Base-by-base conservation (phyloP, 371 early-diverging fungal species). In the Conidiobolus coronatus region DNA sequence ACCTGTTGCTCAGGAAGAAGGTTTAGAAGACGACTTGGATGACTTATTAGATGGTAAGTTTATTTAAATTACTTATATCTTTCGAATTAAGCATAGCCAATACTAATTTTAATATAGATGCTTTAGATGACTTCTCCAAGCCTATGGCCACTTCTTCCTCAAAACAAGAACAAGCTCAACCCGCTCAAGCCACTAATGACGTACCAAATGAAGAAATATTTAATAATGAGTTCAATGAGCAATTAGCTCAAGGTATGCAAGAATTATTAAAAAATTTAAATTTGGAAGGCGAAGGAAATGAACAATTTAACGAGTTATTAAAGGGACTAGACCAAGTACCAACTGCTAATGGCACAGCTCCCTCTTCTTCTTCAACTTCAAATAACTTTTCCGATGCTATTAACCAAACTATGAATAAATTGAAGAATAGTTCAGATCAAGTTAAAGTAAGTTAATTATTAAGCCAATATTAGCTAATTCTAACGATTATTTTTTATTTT, bases 391-490 rank as follows among this genome's bases (percentile, higher is more conserved):
- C 82, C 53, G 80, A 80, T 42, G 73, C 70, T 18, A 82, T 86
- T 53, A 70, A 73, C 22, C 73, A 81, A 41, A 88, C 89, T 5
- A 74, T 88, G 78, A 73, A 71, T 53, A 84, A 86, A 46, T 62
- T 91, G 14, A 73, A 79, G 52, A 77, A 81, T 49, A 86, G 86
- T 49, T 77, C 81, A 9, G 77, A 78, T 20, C 69, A 80, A 49
- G 79, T 75, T 17, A 75, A 82, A 55, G 86, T 81, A 75, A 60
- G 65, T 52, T 21, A 21, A 41, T 15, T 42, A n/a, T 38, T 42
- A 18, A 21, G 19, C 8, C 14, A 38, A 35, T 1, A n/a, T 39
- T n/a, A n/a, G n/a, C n/a, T 40, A 15, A 14, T 38, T 43, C 0
- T n/a, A 14, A 13, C 7, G 15, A 8, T 43, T 39, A 12, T 23